These are phyloP conservation scores for Boechera stricta DNA, from an alignment of 345 rosid species.

Conservation along the genomic window DNA sequence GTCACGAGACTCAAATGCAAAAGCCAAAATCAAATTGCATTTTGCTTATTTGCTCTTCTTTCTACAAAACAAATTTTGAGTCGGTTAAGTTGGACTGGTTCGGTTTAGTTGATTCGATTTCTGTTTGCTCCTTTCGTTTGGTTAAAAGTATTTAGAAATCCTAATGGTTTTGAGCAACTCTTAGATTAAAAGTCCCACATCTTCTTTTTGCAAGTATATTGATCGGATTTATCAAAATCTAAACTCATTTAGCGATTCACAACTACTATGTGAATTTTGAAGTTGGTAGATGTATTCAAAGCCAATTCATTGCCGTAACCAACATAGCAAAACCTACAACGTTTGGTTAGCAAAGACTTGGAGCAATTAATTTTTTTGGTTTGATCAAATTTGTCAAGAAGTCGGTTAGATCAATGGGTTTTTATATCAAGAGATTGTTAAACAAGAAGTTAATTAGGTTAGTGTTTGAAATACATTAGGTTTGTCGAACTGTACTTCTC, in stretches of 20 bases:
- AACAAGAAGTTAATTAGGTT: too few species aligned
- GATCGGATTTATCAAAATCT: too few species aligned
- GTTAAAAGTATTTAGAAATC: not conserved
- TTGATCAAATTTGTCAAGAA: not conserved
- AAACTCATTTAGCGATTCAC: too few species aligned
- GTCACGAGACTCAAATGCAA: conserved; percentile 41
- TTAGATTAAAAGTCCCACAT: too few species aligned
- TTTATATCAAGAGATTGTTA: too few species aligned
- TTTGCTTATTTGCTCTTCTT: not conserved
- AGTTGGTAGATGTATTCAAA: not conserved
- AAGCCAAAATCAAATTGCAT: conserved; percentile 8
- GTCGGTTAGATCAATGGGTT: not conserved
- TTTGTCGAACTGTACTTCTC: too few species aligned
- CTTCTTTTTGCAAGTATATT: too few species aligned
- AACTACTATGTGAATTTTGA: not conserved
- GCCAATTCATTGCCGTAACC: not conserved
- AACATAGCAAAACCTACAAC: not conserved
- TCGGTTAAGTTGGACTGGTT: conserved; percentile 11
- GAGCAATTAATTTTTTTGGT: not conserved
- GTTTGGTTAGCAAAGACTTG: not conserved
- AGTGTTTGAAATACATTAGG: too few species aligned
- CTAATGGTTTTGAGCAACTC: too few species aligned
- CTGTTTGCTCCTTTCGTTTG: not conserved
- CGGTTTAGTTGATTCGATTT: not conserved
- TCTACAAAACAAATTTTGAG: not conserved